Conservation (phyloP, 768 basidiomycete genomes). For the Hericium erinaceus region DNA sequence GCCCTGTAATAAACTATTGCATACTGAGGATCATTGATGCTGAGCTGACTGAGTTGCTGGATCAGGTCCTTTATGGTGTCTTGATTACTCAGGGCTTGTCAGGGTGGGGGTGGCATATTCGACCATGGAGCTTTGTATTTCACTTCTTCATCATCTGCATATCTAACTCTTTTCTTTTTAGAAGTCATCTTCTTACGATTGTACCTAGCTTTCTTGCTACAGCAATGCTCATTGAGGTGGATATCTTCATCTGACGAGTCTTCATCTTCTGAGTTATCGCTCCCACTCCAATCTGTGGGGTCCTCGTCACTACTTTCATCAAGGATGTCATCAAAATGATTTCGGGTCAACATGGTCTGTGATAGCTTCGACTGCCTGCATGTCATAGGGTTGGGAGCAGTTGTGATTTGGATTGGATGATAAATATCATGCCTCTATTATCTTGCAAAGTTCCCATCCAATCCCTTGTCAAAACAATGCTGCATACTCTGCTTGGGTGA, state of each 20-base stretch:
- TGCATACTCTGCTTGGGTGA: neutral
- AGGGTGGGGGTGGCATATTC: neutral
- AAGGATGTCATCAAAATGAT: too few species aligned
- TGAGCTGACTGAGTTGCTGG: neutral
- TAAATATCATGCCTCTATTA: neutral
- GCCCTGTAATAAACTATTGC: too few species aligned
- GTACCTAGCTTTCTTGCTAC: too few species aligned
- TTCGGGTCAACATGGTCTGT: neutral
- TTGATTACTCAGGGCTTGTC: neutral
- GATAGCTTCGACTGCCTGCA: neutral
- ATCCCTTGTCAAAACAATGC: neutral
- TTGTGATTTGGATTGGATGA: neutral
- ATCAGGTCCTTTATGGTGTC: neutral
- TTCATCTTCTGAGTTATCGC: too few species aligned
- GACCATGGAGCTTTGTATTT: too few species aligned
- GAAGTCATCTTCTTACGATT: neutral
- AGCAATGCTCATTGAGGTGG: too few species aligned
- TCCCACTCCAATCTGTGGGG: too few species aligned
- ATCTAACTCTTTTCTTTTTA: neutral
- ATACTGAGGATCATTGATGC: neutral
- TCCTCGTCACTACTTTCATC: too few species aligned
- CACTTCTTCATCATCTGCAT: neutral
- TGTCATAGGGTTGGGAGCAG: neutral
- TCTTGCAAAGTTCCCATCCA: neutral
- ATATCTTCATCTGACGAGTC: too few species aligned